Evolutionary conservation across 768 basidiomycete genomes (phyloP).

Genomic region (Lyophyllum semitale): DNA sequence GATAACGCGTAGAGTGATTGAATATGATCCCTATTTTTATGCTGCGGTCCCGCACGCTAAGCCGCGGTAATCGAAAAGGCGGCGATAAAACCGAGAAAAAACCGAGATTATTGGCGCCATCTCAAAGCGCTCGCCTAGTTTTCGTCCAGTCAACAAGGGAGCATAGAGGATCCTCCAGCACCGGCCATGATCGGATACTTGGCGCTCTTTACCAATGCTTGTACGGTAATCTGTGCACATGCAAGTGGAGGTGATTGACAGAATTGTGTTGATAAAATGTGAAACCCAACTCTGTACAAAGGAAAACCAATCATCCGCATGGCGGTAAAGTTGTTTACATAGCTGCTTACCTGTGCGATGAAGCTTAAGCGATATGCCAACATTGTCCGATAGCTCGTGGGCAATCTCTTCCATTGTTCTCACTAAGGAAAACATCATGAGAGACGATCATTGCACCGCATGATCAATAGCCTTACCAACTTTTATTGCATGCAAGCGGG

Average conservation of each 20-base stretch:
- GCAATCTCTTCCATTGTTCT: constrained; percentile 44
- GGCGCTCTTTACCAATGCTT: constrained; percentile 29
- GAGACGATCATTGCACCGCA: background rate
- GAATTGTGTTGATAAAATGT: constrained; percentile 80
- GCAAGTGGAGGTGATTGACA: constrained; percentile 73
- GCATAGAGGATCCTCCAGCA: constrained; percentile 35
- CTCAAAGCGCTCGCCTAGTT: too few relatives aligned
- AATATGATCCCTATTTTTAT: background rate
- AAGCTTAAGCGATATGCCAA: constrained; percentile 40
- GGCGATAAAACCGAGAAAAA: background rate
- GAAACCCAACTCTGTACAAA: constrained; percentile 72
- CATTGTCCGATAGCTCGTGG: constrained; percentile 47
- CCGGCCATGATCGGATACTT: constrained; percentile 55
- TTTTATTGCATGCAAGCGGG: too few relatives aligned
- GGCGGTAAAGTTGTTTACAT: background rate
- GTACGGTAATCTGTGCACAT: constrained; percentile 73
- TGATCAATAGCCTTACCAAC: constrained; percentile 40
- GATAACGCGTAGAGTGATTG: background rate
- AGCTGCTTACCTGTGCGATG: constrained; percentile 46
- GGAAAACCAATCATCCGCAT: constrained; percentile 13
- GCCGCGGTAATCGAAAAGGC: background rate
- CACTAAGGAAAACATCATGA: constrained; percentile 25
- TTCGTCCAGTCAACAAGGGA: constrained; percentile 47
- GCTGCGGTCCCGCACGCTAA: background rate
- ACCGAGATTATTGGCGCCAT: background rate